phyloP scores from a whole-genome alignment of 75 land plant species.

The Azolla pinnata region DNA sequence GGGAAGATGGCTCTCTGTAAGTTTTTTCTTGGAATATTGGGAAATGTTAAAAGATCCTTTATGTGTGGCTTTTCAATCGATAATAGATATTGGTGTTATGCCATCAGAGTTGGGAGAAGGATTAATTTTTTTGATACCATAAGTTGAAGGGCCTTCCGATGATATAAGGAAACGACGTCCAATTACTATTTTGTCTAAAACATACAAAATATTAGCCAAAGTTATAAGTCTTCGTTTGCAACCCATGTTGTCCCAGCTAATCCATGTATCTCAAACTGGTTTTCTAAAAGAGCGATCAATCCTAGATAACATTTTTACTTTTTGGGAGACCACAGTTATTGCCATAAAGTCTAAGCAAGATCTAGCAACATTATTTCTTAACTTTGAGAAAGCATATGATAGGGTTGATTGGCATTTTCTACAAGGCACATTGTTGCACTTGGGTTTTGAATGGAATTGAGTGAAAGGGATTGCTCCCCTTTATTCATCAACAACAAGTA shows the following conservation, averaged over 20 bases:
- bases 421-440: neutral
- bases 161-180: neutral
- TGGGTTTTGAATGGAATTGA: neutral
- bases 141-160: neutral
- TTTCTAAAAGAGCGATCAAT: neutral
- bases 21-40: neutral
- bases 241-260: too few relatives aligned
- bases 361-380: neutral
- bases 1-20: neutral
- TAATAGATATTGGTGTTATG: neutral
- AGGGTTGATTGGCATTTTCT: too few relatives aligned
- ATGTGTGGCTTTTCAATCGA: neutral
- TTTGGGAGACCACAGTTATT: neutral
- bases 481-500: neutral
- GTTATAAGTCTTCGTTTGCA: too few relatives aligned
- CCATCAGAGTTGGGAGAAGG: neutral
- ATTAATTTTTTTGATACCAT: neutral
- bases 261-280: neutral
- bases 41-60: neutral
- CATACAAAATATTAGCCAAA: neutral
- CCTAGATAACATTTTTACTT: too few relatives aligned
- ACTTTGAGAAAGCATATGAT: too few relatives aligned
- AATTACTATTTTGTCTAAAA: neutral
- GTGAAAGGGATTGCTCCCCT: neutral
- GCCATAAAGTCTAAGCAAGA: neutral